phyloP scores from a whole-genome alignment of 2,329 filamentous ascomycete species.

The Purpureocillium takamizusanense region DNA sequence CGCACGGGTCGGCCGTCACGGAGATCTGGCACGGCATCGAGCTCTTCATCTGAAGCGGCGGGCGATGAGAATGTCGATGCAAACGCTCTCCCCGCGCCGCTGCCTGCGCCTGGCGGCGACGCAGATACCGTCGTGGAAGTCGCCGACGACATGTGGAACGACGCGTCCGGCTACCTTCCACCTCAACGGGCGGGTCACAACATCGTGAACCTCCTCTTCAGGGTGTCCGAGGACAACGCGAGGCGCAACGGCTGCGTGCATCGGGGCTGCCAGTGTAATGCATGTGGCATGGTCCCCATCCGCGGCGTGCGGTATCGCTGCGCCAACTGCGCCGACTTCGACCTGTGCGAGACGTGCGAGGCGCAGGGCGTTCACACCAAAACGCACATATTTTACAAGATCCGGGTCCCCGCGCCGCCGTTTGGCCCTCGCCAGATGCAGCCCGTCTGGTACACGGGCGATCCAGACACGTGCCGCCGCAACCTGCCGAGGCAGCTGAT shows the following conservation, averaged over 20 bases:
- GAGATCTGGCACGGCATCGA: slow-evolving; percentile 28
- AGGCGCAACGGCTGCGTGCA: slow-evolving; percentile 84
- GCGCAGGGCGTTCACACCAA: slow-evolving; percentile 68
- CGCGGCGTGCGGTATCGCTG: slow-evolving; percentile 89
- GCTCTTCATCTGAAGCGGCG: slow-evolving; percentile 29
- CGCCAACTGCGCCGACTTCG: slow-evolving; percentile 91
- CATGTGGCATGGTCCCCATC: slow-evolving; percentile 80
- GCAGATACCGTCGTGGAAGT: slow-evolving; percentile 30
- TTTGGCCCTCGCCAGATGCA: slow-evolving; percentile 74
- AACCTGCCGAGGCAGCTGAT: slow-evolving; percentile 60
- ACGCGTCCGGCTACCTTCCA: slow-evolving; percentile 27
- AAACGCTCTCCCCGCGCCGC: slow-evolving; percentile 15
- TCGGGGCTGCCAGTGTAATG: slow-evolving; percentile 84
- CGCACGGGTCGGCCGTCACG: slow-evolving; percentile 29
- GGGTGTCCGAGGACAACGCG: slow-evolving; percentile 90
- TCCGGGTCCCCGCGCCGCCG: slow-evolving; percentile 79
- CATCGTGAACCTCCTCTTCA: slow-evolving; percentile 76
- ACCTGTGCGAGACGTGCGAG: slow-evolving; percentile 91
- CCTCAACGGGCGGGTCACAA: slow-evolving; percentile 59
- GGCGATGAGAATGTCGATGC: slow-evolving; percentile 35
- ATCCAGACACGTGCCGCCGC: slow-evolving; percentile 62
- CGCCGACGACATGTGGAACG: slow-evolving; percentile 42
- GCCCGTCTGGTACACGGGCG: slow-evolving; percentile 80
- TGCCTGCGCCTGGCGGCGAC: slow-evolving; percentile 14
- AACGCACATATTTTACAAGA: slow-evolving; percentile 95